These are phyloP conservation scores for Debaryomyces sp. DNA, from an alignment of 1,139 yeast species.

Conservation along the genomic window DNA sequence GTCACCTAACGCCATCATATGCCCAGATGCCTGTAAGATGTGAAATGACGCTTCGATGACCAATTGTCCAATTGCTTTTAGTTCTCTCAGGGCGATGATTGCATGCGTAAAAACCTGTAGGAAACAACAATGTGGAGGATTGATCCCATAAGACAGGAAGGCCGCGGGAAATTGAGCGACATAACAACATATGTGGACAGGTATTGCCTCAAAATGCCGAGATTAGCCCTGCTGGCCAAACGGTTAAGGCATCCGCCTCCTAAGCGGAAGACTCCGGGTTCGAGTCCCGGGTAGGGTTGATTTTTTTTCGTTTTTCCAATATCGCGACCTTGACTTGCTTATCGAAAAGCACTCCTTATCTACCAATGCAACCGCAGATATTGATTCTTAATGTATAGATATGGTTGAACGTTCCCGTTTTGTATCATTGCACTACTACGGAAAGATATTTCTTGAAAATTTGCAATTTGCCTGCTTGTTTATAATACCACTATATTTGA, in stretches of 20 bases:
- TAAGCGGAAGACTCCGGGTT: constrained; percentile 96
- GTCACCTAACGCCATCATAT: neutral
- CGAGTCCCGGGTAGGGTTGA: constrained; percentile 91
- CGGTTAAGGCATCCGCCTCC: constrained; percentile 96
- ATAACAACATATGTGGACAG: neutral
- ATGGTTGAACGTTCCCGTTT: neutral
- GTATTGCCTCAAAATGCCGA: neutral
- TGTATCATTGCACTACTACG: neutral
- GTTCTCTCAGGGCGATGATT: no score
- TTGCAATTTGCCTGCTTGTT: constrained; percentile 10
- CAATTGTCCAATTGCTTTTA: no score
- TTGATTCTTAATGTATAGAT: neutral
- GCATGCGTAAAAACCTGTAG: no score
- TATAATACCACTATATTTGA: constrained; percentile 11
- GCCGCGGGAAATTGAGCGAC: neutral
- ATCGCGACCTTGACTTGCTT: neutral
- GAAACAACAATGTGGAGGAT: no score
- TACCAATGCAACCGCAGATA: neutral
- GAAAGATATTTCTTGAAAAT: constrained; percentile 6
- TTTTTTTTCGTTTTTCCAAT: constrained; percentile 9
- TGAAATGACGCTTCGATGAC: no score
- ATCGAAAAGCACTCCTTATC: neutral
- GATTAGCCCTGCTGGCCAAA: constrained; percentile 80
- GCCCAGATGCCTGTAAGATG: no score
- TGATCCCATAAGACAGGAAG: no score